A percentile compares a stretch with the other conserved stretches of the same genome.
phyloP scores from a whole-genome alignment of 2,329 filamentous ascomycete species.

The Dendryphion nanum region DNA sequence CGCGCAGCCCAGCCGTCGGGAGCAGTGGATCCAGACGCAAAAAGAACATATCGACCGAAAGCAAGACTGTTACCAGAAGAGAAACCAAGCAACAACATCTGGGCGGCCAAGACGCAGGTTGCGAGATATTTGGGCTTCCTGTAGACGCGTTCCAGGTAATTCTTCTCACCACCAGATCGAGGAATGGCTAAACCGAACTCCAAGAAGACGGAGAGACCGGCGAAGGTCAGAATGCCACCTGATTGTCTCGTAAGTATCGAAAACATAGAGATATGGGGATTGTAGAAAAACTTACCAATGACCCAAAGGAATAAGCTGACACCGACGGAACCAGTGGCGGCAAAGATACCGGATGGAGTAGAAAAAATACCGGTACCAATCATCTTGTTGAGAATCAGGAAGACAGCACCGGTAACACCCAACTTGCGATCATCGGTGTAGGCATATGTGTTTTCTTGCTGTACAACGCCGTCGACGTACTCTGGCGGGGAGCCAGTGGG shows the following conservation, averaged over 20 bases:
- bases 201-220: conserved; percentile 60
- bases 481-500: conserved; percentile 15
- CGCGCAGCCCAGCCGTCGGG: conserved; percentile 58
- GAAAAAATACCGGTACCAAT: conserved; percentile 48
- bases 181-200: conserved; percentile 64
- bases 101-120: conserved; percentile 59
- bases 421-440: conserved; percentile 33
- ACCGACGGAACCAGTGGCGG: conserved; percentile 55
- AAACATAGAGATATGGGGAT: neutral
- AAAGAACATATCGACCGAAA: conserved; percentile 59
- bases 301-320: conserved; percentile 56
- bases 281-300: conserved; percentile 38
- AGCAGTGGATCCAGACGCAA: conserved; percentile 49
- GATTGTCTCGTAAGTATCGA: conserved; percentile 1
- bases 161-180: conserved; percentile 63
- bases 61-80: conserved; percentile 59
- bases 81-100: conserved; percentile 63
- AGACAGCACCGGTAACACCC: conserved; percentile 33
- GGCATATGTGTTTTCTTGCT: conserved; percentile 32
- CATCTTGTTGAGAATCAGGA: conserved; percentile 36
- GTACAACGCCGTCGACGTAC: conserved; percentile 22
- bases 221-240: conserved; percentile 53
- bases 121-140: conserved; percentile 58
- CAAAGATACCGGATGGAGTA: conserved; percentile 57
- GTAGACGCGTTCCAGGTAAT: conserved; percentile 65